phyloP scores from a whole-genome alignment of 2,329 filamentous ascomycete genomes.

The Madurella mycetomatis region DNA sequence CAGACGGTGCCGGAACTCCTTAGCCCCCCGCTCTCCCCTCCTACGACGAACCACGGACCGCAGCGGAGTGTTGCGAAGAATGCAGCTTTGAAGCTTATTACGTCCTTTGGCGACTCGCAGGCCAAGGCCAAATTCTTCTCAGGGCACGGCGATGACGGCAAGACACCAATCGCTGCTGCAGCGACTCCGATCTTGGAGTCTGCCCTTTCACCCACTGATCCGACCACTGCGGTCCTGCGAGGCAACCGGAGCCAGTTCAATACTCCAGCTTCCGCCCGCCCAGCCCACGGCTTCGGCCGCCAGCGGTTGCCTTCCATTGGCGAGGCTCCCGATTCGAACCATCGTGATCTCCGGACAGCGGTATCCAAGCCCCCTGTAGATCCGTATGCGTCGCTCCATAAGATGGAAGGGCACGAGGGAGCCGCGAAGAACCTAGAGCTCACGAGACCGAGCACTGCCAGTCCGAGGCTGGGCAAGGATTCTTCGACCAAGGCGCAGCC shows the following conservation, averaged over 20 bases:
- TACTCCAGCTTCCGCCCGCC: constrained; percentile 63
- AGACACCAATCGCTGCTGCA: constrained; percentile 76
- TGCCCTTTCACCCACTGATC: constrained; percentile 67
- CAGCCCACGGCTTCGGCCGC: constrained; percentile 56
- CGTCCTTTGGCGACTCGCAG: constrained; percentile 67
- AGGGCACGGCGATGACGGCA: constrained; percentile 47
- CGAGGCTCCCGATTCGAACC: constrained; percentile 50
- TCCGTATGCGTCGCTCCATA: constrained; percentile 26
- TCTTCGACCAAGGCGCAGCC: constrained; percentile 41
- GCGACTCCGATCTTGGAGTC: constrained; percentile 84
- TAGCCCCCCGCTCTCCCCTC: constrained; percentile 71
- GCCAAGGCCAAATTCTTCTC: constrained; percentile 62
- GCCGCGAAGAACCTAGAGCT: constrained; percentile 38
- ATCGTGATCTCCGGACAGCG: constrained; percentile 27
- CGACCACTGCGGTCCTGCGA: constrained; percentile 63
- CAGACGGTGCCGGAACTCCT: constrained; percentile 57
- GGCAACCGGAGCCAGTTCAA: constrained; percentile 65
- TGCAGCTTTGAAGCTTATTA: constrained; percentile 85
- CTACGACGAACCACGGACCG: constrained; percentile 56
- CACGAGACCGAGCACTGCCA: constrained; percentile 63
- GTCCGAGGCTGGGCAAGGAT: constrained; percentile 51
- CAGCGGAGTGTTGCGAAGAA: constrained; percentile 68
- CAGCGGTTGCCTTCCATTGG: constrained; percentile 74
- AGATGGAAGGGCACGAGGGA: constrained; percentile 19
- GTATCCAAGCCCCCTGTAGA: constrained; percentile 25